phyloP scores from a whole-genome alignment of 306 rosid genomes.

The Phaseolus lunatus region DNA sequence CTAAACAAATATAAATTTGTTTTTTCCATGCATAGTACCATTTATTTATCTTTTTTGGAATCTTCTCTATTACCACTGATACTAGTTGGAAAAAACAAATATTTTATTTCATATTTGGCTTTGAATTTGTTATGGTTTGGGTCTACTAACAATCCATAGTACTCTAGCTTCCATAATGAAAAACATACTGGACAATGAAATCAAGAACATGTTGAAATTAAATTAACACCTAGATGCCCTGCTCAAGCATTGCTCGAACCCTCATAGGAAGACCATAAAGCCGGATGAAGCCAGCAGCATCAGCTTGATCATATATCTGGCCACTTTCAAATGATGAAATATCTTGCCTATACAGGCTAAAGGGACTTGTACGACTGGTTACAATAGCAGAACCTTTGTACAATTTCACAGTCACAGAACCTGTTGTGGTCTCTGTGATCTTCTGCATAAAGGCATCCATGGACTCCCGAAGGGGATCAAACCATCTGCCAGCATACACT shows the following conservation, averaged over 20 bases:
- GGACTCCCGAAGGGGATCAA: slow-evolving; percentile 88
- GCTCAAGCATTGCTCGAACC: slow-evolving; percentile 87
- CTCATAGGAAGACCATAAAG: slow-evolving; percentile 91
- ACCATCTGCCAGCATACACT: slow-evolving; percentile 97
- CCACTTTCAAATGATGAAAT: slow-evolving; percentile 92
- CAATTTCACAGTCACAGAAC: slow-evolving; percentile 75
- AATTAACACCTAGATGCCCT: slow-evolving; percentile 51
- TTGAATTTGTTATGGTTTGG: slow-evolving; percentile 1
- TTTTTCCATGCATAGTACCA: not conserved
- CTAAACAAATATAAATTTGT: not conserved
- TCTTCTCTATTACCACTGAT: not conserved
- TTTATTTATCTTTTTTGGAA: too few relatives aligned
- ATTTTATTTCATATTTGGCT: not conserved
- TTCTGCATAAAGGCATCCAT: slow-evolving; percentile 93
- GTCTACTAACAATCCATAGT: slow-evolving; percentile 18
- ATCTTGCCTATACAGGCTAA: slow-evolving; percentile 86
- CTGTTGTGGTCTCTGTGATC: slow-evolving; percentile 79
- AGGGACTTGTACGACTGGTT: slow-evolving; percentile 68
- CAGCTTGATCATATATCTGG: slow-evolving; percentile 89
- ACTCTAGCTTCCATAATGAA: slow-evolving; percentile 11
- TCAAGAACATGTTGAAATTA: slow-evolving; percentile 17
- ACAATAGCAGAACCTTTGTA: slow-evolving; percentile 79
- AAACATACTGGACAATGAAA: slow-evolving; percentile 11
- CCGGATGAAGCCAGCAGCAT: slow-evolving; percentile 90
- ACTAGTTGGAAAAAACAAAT: not conserved